Percentiles rank a stretch among this genome's conserved stretches.
These are phyloP conservation scores for Ophiocordyceps robertsii DNA, from an alignment of 2,329 filamentous ascomycete species.

Conservation along the genomic window DNA sequence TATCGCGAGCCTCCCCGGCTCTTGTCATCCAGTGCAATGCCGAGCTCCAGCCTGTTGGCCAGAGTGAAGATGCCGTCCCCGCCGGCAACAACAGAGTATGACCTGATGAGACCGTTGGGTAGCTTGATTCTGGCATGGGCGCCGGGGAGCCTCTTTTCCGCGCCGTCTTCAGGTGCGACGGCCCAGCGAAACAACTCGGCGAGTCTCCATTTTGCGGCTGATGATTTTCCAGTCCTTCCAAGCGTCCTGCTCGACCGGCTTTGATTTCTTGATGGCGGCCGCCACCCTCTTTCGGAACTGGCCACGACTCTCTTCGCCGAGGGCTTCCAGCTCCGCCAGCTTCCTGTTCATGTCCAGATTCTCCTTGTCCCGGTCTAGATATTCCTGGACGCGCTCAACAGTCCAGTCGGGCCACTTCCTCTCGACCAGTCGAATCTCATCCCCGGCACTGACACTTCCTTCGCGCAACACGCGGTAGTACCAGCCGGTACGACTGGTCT, in stretches of 20 bases:
- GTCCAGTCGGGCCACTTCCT: conserved; percentile 46
- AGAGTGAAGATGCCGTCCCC: conserved; percentile 19
- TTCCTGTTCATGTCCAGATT: conserved; percentile 38
- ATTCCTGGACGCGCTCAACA: conserved; percentile 48
- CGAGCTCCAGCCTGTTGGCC: conserved; percentile 27
- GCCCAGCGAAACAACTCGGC: conserved; percentile 34
- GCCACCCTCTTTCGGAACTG: conserved; percentile 38
- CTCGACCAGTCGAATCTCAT: conserved; percentile 41
- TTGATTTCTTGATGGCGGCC: conserved; percentile 23
- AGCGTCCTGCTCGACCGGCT: conserved; percentile 11
- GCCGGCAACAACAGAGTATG: conserved; percentile 43
- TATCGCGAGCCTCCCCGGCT: conserved; percentile 49
- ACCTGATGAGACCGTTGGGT: conserved; percentile 39
- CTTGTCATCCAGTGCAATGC: conserved; percentile 38
- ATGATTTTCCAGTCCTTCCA: conserved; percentile 35
- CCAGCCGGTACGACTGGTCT: conserved; percentile 31
- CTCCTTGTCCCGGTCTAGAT: conserved; percentile 39
- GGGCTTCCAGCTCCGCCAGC: conserved; percentile 34
- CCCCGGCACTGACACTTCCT: conserved; percentile 40
- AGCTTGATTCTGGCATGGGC: conserved; percentile 44
- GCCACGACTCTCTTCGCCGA: conserved; percentile 33
- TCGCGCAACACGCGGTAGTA: conserved; percentile 47
- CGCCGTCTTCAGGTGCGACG: conserved; percentile 12
- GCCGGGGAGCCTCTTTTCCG: conserved; percentile 25
- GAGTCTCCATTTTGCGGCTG: conserved; percentile 36